Evolutionary conservation across 352 stramenopile genomes (phyloP).

Genomic region (Pythium aristosporum): DNA sequence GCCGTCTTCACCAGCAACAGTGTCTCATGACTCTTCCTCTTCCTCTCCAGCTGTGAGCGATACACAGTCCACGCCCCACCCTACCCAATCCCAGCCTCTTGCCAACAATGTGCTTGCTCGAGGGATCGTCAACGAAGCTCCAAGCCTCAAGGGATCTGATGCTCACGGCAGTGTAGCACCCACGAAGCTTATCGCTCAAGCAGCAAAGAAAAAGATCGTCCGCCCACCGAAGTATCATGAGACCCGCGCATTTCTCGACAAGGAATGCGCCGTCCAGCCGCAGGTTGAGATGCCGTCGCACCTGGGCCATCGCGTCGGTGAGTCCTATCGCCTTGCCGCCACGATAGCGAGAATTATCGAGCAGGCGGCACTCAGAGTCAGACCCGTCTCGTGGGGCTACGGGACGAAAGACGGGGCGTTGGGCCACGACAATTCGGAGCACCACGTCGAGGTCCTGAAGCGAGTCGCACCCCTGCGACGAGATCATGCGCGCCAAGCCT

Average conservation of each 20-base stretch:
- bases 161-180: background rate
- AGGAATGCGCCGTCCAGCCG: conserved; percentile 31
- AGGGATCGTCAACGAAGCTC: background rate
- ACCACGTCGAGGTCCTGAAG: conserved; percentile 29
- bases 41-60: background rate
- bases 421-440: conserved; percentile 36
- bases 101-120: background rate
- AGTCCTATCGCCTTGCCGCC: conserved; percentile 42
- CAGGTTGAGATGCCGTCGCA: conserved; percentile 13
- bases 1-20: background rate
- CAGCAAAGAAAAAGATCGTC: conserved; percentile 35
- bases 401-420: conserved; percentile 45
- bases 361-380: conserved; percentile 27
- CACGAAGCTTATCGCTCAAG: background rate
- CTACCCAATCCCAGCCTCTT: background rate
- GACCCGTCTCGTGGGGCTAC: conserved; percentile 59
- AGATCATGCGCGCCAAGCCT: conserved; percentile 37
- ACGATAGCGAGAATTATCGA: conserved; percentile 38
- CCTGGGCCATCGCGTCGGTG: conserved; percentile 28
- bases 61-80: background rate
- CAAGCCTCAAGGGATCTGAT: background rate
- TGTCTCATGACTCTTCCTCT: background rate
- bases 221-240: conserved; percentile 50
- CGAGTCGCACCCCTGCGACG: conserved; percentile 38
- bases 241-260: conserved; percentile 34